Base-by-base conservation (phyloP, 2,329 filamentous ascomycete species). In the Trichoderma hamatum region DNA sequence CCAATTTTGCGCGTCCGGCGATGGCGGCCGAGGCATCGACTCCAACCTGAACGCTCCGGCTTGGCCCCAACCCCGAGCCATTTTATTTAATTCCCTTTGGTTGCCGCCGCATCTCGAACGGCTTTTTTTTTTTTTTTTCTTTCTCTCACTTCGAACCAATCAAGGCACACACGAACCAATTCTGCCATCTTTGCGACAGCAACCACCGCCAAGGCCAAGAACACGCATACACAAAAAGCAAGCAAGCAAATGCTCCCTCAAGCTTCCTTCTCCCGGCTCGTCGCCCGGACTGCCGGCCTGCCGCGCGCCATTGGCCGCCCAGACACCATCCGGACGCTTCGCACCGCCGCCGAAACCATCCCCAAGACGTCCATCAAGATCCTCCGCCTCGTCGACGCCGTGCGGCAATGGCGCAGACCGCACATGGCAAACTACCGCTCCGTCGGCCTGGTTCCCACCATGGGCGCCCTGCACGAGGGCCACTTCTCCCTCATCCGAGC, bases 391-490 rank as follows among this genome's bases (percentile, higher is more conserved):
- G 89, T 96, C 70, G 82, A 89, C 16, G 84, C 88, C 13, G 83
- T 97, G 63, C 92, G 93, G 49, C 80, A 85, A 74, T 91, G 90
- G 84, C 89, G 93, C 43, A 85, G 83, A 26, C 85, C 89, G 51
- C 88, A 94, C 70, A 81, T 89, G 43, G 81, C 89, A 70, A 85
- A 89, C 75, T 87, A 90, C 74, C 88, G 90, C 69, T 90, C 89
- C 55, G 89, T 99, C 69, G 93, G 92, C 70, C 88, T 99, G 32
- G 94, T 99, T 43, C 96, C 96, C 1, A 99, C 96, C 36, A 98
- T 99, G 96, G 96, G 96, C 71, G 96, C 96, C 61, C 86, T 99
- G n/a, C 96, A 99, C 80, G 87, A 89, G 67, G 96, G 96, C 51
- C 96, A 99, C 81, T 81, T 97, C 63, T 92, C 92, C 3, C 86